Percentiles rank a stretch among this genome's conserved stretches.
Conservation (phyloP, 2,329 filamentous ascomycete species). For the Cordyceps tenuipes region DNA sequence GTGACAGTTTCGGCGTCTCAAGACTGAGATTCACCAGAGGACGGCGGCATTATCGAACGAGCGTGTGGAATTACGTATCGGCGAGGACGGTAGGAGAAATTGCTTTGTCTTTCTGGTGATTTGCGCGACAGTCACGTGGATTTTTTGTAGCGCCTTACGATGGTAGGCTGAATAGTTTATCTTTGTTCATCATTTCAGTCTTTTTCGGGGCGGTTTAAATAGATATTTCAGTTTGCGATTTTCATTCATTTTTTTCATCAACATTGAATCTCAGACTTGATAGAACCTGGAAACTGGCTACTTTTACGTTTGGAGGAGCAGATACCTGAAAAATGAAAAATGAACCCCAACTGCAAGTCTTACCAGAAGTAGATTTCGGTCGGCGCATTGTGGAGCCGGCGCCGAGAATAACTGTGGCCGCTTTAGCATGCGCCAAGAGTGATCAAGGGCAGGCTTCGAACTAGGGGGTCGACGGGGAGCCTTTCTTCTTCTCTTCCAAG, state of each 20-base stretch:
- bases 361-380: background rate
- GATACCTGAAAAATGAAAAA: background rate
- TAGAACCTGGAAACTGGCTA: no score
- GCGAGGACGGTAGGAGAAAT: background rate
- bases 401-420: constrained; percentile 11
- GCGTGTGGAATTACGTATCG: background rate
- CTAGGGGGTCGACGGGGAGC: constrained; percentile 1
- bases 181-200: no score
- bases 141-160: no score
- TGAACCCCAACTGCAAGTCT: no score
- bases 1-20: background rate
- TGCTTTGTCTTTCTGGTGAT: background rate
- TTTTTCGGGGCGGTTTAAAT: no score
- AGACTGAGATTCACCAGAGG: no score
- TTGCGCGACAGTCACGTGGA: background rate
- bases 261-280: no score
- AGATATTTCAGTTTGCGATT: no score
- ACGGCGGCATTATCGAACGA: background rate
- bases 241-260: no score
- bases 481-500: constrained; percentile 5
- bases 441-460: constrained; percentile 2
- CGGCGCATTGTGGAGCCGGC: constrained; percentile 11
- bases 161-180: no score
- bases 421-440: background rate
- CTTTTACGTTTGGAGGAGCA: no score